A percentile compares a stretch with the other conserved stretches of the same genome.
Evolutionary conservation across 306 rosid genomes (phyloP).

Genomic region (Pueraria montana): DNA sequence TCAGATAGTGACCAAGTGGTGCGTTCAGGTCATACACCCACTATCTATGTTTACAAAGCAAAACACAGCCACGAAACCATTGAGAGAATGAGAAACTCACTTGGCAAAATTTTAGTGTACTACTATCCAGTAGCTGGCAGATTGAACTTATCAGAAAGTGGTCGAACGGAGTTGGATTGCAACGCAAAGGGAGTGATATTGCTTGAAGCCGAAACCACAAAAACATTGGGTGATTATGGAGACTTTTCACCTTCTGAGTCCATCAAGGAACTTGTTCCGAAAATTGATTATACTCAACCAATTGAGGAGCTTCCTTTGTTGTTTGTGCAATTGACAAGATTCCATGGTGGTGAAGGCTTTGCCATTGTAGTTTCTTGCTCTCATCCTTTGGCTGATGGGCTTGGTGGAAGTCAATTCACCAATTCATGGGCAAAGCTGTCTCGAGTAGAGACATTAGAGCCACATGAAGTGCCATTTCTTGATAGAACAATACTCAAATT

Average conservation of each 20-base stretch:
- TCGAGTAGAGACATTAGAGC: no score
- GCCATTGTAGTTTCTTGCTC: no score
- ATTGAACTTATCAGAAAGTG: not conserved
- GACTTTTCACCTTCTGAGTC: slow-evolving; percentile 15
- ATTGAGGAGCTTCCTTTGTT: slow-evolving; percentile 14
- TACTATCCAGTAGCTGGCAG: slow-evolving; percentile 52
- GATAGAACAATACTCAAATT: no score
- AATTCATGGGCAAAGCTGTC: no score
- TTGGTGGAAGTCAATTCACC: no score
- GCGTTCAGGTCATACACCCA: not conserved
- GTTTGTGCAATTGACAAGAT: slow-evolving; percentile 6
- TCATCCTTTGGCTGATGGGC: no score
- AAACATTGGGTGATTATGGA: slow-evolving; percentile 21
- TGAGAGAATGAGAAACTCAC: slow-evolving; percentile 30
- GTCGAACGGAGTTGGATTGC: not conserved
- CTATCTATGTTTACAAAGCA: not conserved
- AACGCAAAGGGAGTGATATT: slow-evolving; percentile 37
- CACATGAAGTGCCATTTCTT: no score
- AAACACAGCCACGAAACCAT: not conserved
- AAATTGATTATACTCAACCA: not conserved
- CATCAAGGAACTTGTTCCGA: slow-evolving; percentile 31
- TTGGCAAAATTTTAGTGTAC: slow-evolving; percentile 28
- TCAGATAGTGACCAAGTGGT: not conserved
- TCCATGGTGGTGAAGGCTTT: no score
- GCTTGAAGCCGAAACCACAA: slow-evolving; percentile 19